Conservation (phyloP, 805 yeast species). For the Lipomyces yamadae region DNA sequence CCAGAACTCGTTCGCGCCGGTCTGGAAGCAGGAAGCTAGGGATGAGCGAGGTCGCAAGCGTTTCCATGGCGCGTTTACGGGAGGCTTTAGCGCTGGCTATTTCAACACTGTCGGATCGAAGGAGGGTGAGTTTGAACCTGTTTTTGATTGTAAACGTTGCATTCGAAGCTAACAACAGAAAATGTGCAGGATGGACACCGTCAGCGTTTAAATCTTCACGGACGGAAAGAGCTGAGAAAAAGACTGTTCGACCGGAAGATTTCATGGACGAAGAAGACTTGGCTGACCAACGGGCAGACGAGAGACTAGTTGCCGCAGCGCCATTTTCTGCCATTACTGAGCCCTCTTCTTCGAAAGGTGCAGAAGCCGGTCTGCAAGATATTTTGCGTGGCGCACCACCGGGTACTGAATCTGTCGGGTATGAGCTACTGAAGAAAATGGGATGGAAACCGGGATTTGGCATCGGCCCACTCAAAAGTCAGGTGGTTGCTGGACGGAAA, state of each 20-base stretch:
- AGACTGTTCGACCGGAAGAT: constrained; percentile 39
- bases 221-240: constrained; percentile 19
- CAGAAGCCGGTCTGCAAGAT: not conserved
- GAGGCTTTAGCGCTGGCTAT: constrained; percentile 48
- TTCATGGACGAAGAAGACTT: constrained; percentile 47
- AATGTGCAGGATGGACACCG: constrained; percentile 42
- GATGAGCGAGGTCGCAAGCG: constrained; percentile 40
- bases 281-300: constrained; percentile 36
- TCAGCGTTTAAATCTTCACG: constrained; percentile 39
- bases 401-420: constrained; percentile 65
- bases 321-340: constrained; percentile 12
- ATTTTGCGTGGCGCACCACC: not conserved
- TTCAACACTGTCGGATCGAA: constrained; percentile 46
- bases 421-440: constrained; percentile 67
- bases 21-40: constrained; percentile 39
- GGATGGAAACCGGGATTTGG: constrained; percentile 88
- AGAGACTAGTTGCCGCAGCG: constrained; percentile 30
- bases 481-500: constrained; percentile 50
- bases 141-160: not conserved
- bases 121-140: constrained; percentile 39
- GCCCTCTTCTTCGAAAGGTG: not conserved
- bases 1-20: constrained; percentile 28
- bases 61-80: constrained; percentile 47
- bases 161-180: not conserved
- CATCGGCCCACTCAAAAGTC: constrained; percentile 70